Percentiles rank a stretch among this genome's conserved stretches.
Conservation (phyloP, 202 grass and related monocot genomes). For the Tripidium arundinaceum region DNA sequence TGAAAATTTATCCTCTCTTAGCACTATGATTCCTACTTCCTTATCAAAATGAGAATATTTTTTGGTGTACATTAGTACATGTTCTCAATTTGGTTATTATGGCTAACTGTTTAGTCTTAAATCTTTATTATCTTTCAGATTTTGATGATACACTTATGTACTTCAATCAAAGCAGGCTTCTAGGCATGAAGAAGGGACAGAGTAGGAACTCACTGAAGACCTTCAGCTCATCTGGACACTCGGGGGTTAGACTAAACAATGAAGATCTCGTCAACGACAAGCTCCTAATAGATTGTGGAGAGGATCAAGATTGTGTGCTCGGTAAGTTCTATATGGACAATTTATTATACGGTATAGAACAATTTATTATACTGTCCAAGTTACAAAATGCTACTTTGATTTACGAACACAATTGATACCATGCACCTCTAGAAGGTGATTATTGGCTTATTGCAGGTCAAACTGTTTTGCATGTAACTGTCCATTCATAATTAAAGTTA, state of each 20-base stretch:
- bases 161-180: constrained; percentile 18
- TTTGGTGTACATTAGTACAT: neutral
- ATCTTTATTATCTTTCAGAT: neutral
- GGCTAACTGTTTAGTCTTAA: neutral
- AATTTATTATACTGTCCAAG: neutral
- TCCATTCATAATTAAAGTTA: neutral
- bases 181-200: constrained; percentile 29
- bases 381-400: neutral
- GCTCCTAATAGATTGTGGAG: constrained; percentile 80
- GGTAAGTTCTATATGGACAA: constrained; percentile 47
- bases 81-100: neutral
- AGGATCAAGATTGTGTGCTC: constrained; percentile 91
- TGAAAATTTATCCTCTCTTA: neutral
- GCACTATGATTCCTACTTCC: neutral
- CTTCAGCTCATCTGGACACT: constrained; percentile 48
- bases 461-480: neutral
- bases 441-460: constrained; percentile 6
- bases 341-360: neutral
- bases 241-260: constrained; percentile 43
- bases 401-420: neutral
- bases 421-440: neutral
- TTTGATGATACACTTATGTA: neutral
- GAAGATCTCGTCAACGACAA: constrained; percentile 51
- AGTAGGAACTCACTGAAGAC: constrained; percentile 35
- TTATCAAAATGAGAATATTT: neutral